Evolutionary conservation across 2,329 filamentous ascomycete genomes (phyloP), one percentile per base, ranked within the genome.

Genomic region (Coniochaeta ligniaria): DNA sequence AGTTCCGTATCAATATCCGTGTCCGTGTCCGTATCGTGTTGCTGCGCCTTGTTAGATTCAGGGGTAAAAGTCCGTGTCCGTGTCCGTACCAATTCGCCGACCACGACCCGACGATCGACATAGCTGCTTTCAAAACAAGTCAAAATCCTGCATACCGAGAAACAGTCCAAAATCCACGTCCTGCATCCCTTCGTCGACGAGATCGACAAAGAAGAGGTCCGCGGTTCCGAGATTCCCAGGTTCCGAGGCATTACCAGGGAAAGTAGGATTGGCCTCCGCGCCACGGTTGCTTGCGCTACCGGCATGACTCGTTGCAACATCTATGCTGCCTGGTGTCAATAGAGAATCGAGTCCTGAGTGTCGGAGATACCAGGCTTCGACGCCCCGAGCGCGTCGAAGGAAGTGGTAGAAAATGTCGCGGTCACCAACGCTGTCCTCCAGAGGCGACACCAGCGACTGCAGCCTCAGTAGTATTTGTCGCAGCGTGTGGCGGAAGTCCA

Each of bases 391-490:
- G 17, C 64, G 64, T 16, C 58, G 47, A 6, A 59, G 54, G 24
- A 73, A 67, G 17, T 66, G 64, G 24, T 63, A 64, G 54, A 72
- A 72, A 1, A 66, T 63, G 36, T 69, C 64, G 11, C 61, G 59
- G 17, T 68, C 68, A 2, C 60, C 63, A 20, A 61, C 59, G 1
- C 60, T 35, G 5, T 63, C 62, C 1, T 66, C 61, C 4, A n/a
- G n/a, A 6, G 31, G 35, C 11, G 38, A 20, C 7, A 28, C 43
- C 16, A 69, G 62, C 1, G 68, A 62, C 45, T 72, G 67, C 33
- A 73, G 65, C 1, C 71, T 61, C 1, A 73, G 38, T 0, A 69
- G 64, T 3, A 71, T 66, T 38, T 73, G 71, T 6, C 70, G 64
- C 2, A 73, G 61, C 0, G 68, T 68, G 26, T 71, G 67, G 1